Percentiles rank a stretch among this genome's conserved stretches.
These are phyloP conservation scores for Chlamydomonas asymmetrica DNA, from an alignment of 139 green algal genomes.

Conservation along the genomic window DNA sequence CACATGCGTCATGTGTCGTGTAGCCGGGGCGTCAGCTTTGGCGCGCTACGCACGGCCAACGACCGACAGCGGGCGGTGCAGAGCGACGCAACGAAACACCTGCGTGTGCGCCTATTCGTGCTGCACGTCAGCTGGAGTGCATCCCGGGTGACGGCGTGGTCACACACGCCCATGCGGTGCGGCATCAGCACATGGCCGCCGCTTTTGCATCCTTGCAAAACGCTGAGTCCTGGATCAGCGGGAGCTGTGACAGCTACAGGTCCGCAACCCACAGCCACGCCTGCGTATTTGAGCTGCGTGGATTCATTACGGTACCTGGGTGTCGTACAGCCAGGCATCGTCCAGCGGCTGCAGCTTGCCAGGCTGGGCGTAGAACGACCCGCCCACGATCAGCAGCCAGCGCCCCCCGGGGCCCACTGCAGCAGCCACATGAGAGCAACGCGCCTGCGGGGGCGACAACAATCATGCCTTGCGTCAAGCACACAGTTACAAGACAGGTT, in stretches of 20 bases:
- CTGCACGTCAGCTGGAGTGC: not conserved
- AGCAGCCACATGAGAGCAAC: constrained; percentile 15
- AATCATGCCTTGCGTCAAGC: too few species aligned
- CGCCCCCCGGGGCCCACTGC: constrained; percentile 6
- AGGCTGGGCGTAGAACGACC: not conserved
- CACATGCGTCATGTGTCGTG: too few species aligned
- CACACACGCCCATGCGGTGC: not conserved
- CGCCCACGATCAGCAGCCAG: constrained; percentile 8
- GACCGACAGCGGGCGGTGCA: too few species aligned
- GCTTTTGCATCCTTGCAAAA: not conserved
- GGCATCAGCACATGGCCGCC: not conserved
- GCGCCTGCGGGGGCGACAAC: not conserved
- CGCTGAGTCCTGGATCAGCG: not conserved
- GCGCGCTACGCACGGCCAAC: too few species aligned
- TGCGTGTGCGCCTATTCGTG: too few species aligned
- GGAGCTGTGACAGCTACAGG: not conserved
- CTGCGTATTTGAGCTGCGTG: not conserved
- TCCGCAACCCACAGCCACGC: not conserved
- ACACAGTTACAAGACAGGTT: too few species aligned
- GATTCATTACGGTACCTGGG: constrained; percentile 5
- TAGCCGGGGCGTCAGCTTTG: too few species aligned
- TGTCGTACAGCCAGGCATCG: constrained; percentile 23
- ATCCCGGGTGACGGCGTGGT: not conserved
- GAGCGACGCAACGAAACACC: too few species aligned
- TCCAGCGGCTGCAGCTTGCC: constrained; percentile 17